Evolutionary conservation across 352 stramenopile genomes (phyloP).

Genomic region (Phytophthora citricola): DNA sequence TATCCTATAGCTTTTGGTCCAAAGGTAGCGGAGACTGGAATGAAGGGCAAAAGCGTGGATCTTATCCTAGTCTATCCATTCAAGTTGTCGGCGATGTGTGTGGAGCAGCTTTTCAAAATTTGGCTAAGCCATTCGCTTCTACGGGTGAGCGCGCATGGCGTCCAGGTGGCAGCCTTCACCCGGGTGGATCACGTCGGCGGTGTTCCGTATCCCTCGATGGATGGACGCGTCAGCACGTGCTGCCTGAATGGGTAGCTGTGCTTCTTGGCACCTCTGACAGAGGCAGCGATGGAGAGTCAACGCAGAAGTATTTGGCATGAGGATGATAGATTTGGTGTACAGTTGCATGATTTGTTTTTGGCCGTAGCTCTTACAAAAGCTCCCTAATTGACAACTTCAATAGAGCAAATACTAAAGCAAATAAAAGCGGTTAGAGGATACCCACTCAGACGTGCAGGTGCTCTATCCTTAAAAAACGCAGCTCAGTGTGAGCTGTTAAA

Average conservation of each 20-base stretch:
- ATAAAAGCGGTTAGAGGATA: too few species aligned
- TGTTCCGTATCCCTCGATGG: conserved; percentile 3
- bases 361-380: too few species aligned
- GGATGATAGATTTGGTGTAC: too few species aligned
- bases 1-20: too few species aligned
- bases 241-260: background rate
- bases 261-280: background rate
- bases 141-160: background rate
- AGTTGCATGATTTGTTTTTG: too few species aligned
- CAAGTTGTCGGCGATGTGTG: conserved; percentile 5
- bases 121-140: conserved; percentile 6
- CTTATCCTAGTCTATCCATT: conserved; percentile 19
- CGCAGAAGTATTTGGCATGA: too few species aligned
- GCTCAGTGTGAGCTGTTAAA: too few species aligned
- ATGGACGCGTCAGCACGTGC: background rate
- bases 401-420: too few species aligned
- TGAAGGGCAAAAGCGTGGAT: conserved; percentile 2
- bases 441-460: too few species aligned
- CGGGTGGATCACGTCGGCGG: background rate
- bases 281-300: background rate
- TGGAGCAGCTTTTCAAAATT: background rate
- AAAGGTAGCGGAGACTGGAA: too few species aligned
- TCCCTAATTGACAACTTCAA: too few species aligned
- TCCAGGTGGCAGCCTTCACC: conserved; percentile 5
- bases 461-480: too few species aligned